These are phyloP conservation scores for Boletus pseudopeckii DNA, from an alignment of 768 basidiomycete genomes.

Conservation along the genomic window DNA sequence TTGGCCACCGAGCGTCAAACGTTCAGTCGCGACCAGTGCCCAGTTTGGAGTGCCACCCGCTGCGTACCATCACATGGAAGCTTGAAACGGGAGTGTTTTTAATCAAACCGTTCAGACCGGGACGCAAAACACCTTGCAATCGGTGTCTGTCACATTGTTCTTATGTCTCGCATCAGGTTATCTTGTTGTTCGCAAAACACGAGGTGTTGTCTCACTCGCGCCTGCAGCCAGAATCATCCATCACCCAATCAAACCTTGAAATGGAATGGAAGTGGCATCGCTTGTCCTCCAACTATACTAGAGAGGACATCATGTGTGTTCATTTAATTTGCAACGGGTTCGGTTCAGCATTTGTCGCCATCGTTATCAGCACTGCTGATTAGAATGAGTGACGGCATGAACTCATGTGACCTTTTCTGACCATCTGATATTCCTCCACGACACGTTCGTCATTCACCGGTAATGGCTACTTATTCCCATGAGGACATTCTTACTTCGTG, in stretches of 20 bases:
- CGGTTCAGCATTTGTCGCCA: conserved; percentile 2
- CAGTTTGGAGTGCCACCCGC: conserved; percentile 11
- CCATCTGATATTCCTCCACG: too few relatives aligned
- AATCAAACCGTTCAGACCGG: background rate
- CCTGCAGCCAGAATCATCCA: too few relatives aligned
- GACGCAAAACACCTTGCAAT: background rate
- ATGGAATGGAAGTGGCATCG: conserved; percentile 27
- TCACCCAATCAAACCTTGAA: conserved; percentile 26
- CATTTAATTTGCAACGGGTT: too few relatives aligned
- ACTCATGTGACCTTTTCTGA: background rate
- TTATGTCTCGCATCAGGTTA: too few relatives aligned
- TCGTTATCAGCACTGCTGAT: conserved; percentile 12
- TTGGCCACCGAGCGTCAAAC: background rate
- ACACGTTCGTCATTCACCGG: too few relatives aligned
- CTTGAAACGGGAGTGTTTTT: conserved; percentile 1
- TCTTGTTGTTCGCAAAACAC: too few relatives aligned
- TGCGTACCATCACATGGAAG: conserved; percentile 61
- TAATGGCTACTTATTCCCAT: too few relatives aligned
- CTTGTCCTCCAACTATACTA: too few relatives aligned
- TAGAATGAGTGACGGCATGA: conserved; percentile 8
- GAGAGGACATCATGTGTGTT: too few relatives aligned
- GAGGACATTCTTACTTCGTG: too few relatives aligned
- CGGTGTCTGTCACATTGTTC: background rate
- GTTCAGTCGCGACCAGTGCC: background rate
- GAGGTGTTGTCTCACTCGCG: too few relatives aligned